Evolutionary conservation across 169 alveolate genomes (phyloP).

Genomic region (Hepatocystis sp.): DNA sequence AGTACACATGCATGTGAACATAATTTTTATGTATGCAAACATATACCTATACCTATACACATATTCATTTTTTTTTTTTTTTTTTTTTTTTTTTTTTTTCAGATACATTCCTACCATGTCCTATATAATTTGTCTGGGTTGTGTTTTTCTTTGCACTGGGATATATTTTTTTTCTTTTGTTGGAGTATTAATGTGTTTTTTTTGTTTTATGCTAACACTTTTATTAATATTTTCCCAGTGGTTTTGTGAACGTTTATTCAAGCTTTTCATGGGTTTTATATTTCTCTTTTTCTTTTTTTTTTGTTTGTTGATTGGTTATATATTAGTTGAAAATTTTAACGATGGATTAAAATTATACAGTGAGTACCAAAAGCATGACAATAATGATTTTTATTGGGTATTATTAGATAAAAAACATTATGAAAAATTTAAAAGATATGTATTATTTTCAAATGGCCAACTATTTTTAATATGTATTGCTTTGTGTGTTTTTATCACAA

Average conservation of each 20-base stretch:
- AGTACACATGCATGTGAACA: too few species aligned
- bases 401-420: constrained; percentile 37
- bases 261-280: constrained; percentile 73
- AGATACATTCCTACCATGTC: constrained; percentile 74
- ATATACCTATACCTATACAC: too few species aligned
- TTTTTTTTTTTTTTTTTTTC: constrained; percentile 2
- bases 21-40: too few species aligned
- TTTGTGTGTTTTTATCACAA: constrained; percentile 48
- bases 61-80: neutral
- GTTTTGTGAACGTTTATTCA: constrained; percentile 60
- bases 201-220: constrained; percentile 45
- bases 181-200: constrained; percentile 43
- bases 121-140: constrained; percentile 52
- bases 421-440: constrained; percentile 64
- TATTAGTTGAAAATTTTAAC: constrained; percentile 71
- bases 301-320: constrained; percentile 64
- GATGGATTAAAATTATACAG: constrained; percentile 69
- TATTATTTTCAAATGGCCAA: constrained; percentile 74
- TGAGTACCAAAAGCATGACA: constrained; percentile 51
- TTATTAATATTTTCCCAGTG: constrained; percentile 74
- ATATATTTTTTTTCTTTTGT: constrained; percentile 52
- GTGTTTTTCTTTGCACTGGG: constrained; percentile 75
- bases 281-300: constrained; percentile 51
- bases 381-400: constrained; percentile 71
- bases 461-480: constrained; percentile 64